Base-by-base conservation (phyloP, 1,284 basidiomycete species). In the Coniophora puteana region DNA sequence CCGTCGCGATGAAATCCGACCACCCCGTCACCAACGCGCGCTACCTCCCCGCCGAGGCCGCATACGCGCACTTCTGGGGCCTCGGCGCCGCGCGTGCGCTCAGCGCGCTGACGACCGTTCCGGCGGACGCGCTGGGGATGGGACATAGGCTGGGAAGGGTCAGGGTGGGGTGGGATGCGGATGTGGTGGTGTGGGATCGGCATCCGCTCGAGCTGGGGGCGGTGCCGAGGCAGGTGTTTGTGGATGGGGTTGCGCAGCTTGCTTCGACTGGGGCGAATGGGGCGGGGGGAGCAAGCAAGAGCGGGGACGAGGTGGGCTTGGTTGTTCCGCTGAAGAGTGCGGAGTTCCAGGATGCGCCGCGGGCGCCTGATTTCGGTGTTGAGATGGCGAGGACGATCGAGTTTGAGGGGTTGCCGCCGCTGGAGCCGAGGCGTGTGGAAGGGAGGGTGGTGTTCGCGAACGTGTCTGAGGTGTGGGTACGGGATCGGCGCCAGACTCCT, bases 401-500 rank as follows among this genome's bases (percentile, higher is more conserved):
- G 38, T 78, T 72, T 61, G 79, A 84, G 30, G 84, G 84, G 5
- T 64, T 86, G 16, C 83, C 83, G 20, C 81, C 82, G 2, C 65
- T 86, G 11, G 57, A 59, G 23, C 66, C 67, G 2, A 51, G 65
- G 24, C 61, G 56, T 16, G 51, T 28, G 4, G 38, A 37, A n/a
- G 29, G n/a, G 7, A 36, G 29, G 13, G 25, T 27, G 14, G 30
- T 55, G 14, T 55, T 55, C 30, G 40, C 39, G 13, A 58, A 55
- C 28, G 55, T 55, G 17, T 10, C 13, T 5, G 17, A 8, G 7
- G 8, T 35, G 33, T 35, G 33, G 33, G 23, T 20, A n/a, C 7
- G 29, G 6, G 7, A n/a, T n/a, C n/a, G n/a, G n/a, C n/a, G n/a
- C n/a, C n/a, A n/a, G n/a, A n/a, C n/a, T n/a, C 42, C 32, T 4